phyloP scores from a whole-genome alignment of 768 basidiomycete genomes.

The Tephrocybe sp. region DNA sequence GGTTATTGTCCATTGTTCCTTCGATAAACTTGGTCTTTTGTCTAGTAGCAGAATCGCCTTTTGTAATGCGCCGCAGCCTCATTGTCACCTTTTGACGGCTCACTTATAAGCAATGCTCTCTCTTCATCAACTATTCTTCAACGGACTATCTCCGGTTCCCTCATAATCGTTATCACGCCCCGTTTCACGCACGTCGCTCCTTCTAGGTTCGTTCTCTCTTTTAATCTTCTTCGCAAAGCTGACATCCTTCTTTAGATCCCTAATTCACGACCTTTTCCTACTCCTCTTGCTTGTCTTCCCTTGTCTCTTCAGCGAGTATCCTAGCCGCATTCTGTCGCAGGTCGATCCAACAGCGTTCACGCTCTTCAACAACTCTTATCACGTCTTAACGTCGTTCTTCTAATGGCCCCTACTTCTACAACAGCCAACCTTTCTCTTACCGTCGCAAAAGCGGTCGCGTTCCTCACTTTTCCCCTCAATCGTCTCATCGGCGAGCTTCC shows the following conservation, averaged over 20 bases:
- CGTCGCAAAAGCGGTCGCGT: conserved; percentile 73
- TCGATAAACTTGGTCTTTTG: conserved; percentile 9
- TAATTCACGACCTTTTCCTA: conserved; percentile 22
- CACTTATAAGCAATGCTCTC: conserved; percentile 12
- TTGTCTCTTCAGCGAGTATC: conserved; percentile 32
- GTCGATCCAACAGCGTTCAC: conserved; percentile 53
- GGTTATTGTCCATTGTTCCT: conserved; percentile 19
- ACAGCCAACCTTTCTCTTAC: conserved; percentile 57
- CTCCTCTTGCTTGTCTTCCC: background rate
- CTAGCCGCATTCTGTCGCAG: conserved; percentile 52
- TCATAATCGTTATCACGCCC: conserved; percentile 27
- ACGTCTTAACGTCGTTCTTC: conserved; percentile 22
- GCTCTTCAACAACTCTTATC: conserved; percentile 11
- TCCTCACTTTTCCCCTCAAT: conserved; percentile 63
- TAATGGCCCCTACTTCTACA: conserved; percentile 41
- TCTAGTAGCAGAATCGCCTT: conserved; percentile 12
- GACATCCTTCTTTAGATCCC: conserved; percentile 5
- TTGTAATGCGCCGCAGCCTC: conserved; percentile 7
- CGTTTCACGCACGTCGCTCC: conserved; percentile 10
- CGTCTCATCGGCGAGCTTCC: conserved; percentile 51
- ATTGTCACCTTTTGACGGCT: conserved; percentile 10
- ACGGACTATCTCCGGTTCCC: conserved; percentile 30
- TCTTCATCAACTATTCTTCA: conserved; percentile 13
- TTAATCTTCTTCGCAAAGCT: conserved; percentile 8
- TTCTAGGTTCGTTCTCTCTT: conserved; percentile 6